Base-by-base conservation (phyloP, 2,329 filamentous ascomycete genomes). In the Alternaria gaisen region DNA sequence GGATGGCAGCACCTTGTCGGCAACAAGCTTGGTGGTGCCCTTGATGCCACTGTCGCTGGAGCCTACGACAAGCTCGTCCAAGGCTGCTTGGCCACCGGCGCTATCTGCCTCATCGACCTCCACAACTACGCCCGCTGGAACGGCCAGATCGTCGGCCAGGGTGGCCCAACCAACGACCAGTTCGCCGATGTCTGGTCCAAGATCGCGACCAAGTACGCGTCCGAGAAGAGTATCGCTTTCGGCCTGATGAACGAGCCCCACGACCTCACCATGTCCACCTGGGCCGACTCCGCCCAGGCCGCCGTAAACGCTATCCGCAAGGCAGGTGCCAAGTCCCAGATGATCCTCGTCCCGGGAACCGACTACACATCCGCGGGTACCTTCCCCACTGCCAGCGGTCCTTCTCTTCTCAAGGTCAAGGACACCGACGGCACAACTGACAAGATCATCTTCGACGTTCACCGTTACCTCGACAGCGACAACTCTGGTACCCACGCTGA, bases 181-280 rank as follows among this genome's bases (percentile, higher is more conserved):
- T 87, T 90, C 66, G 84, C 82, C 4, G 79, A 78, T 42, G 76
- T 91, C 5, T 91, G 89, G 89, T 74, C 66, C 30, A 78, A 81
- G 70, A 63, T 82, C 5, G 88, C 89, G 1, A 80, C 77, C 1
- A 86, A 87, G 71, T 91, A 91, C 75, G 83, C 81, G 22, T 69
- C 71, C 6, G 77, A 87, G 51, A 72, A 81, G 38, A 86, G 84
- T 61, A 77, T 91, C 26, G 81, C 85, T 4, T 89, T 91, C 65
- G 88, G 87, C 14, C 72, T 91, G 44, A 91, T 91, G 88, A 91
- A 91, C 77, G 89, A 82, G 77, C 88, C 89, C 7, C 87, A 90
- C 73, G 85, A 58, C 53, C 75, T 86, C 56, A 83, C 88, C 68
- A 81, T 89, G 65, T 74, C 71, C 26, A 74, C 78, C 1, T 91